Conservation (phyloP, 2,329 filamentous ascomycete genomes). For the Scopulariopsis brevicaulis region DNA sequence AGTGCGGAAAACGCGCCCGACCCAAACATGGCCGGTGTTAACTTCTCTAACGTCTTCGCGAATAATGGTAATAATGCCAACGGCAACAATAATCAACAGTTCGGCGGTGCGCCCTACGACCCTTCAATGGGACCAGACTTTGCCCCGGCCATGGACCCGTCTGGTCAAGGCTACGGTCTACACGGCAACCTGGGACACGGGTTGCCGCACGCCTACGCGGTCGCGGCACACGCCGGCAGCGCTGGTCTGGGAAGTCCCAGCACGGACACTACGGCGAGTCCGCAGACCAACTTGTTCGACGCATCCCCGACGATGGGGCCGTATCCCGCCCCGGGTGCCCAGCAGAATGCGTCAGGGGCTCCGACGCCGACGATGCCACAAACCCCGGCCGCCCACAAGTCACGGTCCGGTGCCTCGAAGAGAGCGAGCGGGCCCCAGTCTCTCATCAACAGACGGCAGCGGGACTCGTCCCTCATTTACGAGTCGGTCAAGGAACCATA, state of each 20-base stretch:
- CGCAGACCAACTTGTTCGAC: slow-evolving; percentile 44
- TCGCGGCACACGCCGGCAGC: slow-evolving; percentile 53
- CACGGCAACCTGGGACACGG: slow-evolving; percentile 51
- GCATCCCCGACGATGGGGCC: slow-evolving; percentile 24
- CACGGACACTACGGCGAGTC: slow-evolving; percentile 51
- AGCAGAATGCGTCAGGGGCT: background rate
- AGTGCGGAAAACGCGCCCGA: slow-evolving; percentile 71
- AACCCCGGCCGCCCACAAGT: slow-evolving; percentile 24
- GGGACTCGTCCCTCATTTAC: slow-evolving; percentile 79
- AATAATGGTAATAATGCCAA: background rate
- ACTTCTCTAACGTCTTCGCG: slow-evolving; percentile 14
- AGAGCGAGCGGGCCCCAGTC: slow-evolving; percentile 30
- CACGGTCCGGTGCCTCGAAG: slow-evolving; percentile 28
- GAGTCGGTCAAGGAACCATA: slow-evolving; percentile 85
- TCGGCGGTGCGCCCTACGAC: slow-evolving; percentile 27
- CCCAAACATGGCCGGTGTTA: slow-evolving; percentile 26
- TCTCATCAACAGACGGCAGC: slow-evolving; percentile 44
- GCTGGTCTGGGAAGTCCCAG: slow-evolving; percentile 52
- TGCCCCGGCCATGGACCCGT: slow-evolving; percentile 34
- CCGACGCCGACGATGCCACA: slow-evolving; percentile 12
- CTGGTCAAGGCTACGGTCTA: slow-evolving; percentile 33
- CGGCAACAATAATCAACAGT: slow-evolving; percentile 1
- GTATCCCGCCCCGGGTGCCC: background rate
- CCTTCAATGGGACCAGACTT: slow-evolving; percentile 40
- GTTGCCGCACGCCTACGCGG: slow-evolving; percentile 53